These are phyloP conservation scores for Rhodotorula sp. DNA, from an alignment of 1,284 basidiomycete genomes.

Conservation along the genomic window DNA sequence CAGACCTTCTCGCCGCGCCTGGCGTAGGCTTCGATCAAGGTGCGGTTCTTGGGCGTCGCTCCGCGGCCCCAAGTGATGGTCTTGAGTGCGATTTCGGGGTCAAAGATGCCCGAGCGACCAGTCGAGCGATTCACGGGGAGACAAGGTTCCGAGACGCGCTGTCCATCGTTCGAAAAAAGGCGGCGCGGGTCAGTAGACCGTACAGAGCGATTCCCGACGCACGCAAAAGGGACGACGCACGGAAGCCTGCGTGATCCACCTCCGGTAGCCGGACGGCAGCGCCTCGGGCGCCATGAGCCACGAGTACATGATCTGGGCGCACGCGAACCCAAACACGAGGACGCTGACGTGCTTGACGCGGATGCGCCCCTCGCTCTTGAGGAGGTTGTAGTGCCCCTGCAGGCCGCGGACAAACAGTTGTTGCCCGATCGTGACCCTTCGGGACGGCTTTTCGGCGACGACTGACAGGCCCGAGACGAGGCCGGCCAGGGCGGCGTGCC, in stretches of 20 bases:
- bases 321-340: conserved; percentile 77
- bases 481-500: conserved; percentile 88
- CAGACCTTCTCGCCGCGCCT: conserved; percentile 23
- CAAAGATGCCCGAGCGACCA: conserved; percentile 57
- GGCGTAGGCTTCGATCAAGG: conserved; percentile 37
- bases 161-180: conserved; percentile 21
- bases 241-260: conserved; percentile 58
- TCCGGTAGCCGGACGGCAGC: conserved; percentile 70
- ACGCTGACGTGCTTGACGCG: conserved; percentile 81
- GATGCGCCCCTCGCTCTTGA: conserved; percentile 61
- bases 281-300: conserved; percentile 76
- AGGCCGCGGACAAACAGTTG: conserved; percentile 86
- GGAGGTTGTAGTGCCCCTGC: conserved; percentile 77
- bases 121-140: conserved; percentile 60
- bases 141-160: conserved; percentile 62
- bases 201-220: neutral
- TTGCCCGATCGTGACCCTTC: conserved; percentile 75
- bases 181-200: neutral
- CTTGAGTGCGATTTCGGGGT: conserved; percentile 60
- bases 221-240: neutral
- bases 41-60: conserved; percentile 38
- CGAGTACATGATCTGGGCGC: conserved; percentile 84
- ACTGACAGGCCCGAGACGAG: conserved; percentile 74
- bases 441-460: conserved; percentile 71
- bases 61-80: conserved; percentile 58